These are phyloP conservation scores for Ascochyta fabae DNA, from an alignment of 2,329 filamentous ascomycete species.

Conservation along the genomic window DNA sequence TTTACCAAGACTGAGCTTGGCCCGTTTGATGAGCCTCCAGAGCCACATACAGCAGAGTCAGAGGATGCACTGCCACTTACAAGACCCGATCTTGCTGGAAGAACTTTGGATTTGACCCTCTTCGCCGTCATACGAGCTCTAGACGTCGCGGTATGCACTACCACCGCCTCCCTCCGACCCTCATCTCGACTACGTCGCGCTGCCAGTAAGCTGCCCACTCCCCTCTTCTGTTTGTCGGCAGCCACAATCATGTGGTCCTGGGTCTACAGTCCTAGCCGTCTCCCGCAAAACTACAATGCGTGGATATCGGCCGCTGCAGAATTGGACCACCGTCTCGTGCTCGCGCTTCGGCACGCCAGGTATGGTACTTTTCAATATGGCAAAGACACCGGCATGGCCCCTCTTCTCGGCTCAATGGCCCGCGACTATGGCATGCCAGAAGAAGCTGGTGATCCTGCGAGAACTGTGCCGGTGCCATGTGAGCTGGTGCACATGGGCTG, in stretches of 20 bases:
- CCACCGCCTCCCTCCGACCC: not conserved
- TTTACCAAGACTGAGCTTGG: conserved; percentile 23
- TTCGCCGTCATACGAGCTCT: conserved; percentile 75
- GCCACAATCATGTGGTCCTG: conserved; percentile 88
- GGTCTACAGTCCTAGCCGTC: conserved; percentile 75
- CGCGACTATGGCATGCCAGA: conserved; percentile 71
- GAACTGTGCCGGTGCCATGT: conserved; percentile 76
- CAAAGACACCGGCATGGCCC: conserved; percentile 72
- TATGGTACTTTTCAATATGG: conserved; percentile 73
- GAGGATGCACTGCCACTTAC: conserved; percentile 18
- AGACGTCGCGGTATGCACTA: conserved; percentile 65
- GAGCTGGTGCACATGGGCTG: conserved; percentile 83
- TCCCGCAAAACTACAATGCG: conserved; percentile 76
- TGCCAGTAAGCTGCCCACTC: conserved; percentile 64
- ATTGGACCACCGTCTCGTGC: conserved; percentile 75
- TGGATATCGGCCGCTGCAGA: conserved; percentile 82
- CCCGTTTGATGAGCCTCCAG: conserved; percentile 37
- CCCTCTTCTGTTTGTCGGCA: conserved; percentile 73
- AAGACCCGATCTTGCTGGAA: conserved; percentile 62
- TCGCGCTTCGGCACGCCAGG: conserved; percentile 72
- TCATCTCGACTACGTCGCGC: conserved; percentile 15
- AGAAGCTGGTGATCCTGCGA: conserved; percentile 75
- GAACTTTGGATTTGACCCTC: conserved; percentile 82
- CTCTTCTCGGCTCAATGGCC: conserved; percentile 74
- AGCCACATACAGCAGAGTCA: conserved; percentile 12